Base-by-base conservation (phyloP, 2,329 filamentous ascomycete genomes). In the Dryadomyces quercivorus region DNA sequence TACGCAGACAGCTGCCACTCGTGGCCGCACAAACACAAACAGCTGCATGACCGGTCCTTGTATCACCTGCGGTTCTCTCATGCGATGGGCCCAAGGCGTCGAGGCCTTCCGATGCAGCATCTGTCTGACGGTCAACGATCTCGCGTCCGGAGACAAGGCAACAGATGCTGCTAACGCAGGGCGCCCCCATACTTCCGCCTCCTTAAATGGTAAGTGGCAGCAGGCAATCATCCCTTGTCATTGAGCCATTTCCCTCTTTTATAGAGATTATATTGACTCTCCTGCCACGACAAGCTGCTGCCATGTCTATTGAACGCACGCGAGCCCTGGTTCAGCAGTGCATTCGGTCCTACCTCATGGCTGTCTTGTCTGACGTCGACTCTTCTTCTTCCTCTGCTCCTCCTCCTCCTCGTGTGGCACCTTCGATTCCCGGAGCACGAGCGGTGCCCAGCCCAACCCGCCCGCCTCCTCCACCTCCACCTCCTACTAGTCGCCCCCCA, bases 61-160 rank as follows among this genome's bases (percentile, higher is more conserved):
- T 66, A 90, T 92, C 80, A 91, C 89, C 38, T 95, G 90, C 67
- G 86, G 85, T 62, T 86, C 85, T 54, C 80, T 83, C 55, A 84
- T 94, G 59, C 78, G 85, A 55, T 95, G 89, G 84, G 88, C 88
- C 2, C 80, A 77, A 58, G 80, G 84, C 53, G 70, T 90, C 58
- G 78, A 78, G 40, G 79, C 85, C 42, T 95, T 93, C 67, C 80
- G 88, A 61, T 95, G 90, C 67, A 86, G 86, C 45, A 85, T 88
- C 54, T 95, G 90, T 67, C 72, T 87, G 62, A 93, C 86, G 18
- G 82, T 95, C 64, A 95, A 94, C 65, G 89, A 95, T 65, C 68
- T 95, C 52, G 74, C 78, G 57, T 75, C 76, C 1, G 53, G 58
- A 31, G 65, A 64, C 20, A 51, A 44, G 26, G 26, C 26, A 16